Evolutionary conservation across 148 eudicot genomes (phyloP), one percentile per base, ranked within the genome.

Genomic region (Rhododendron vialii): DNA sequence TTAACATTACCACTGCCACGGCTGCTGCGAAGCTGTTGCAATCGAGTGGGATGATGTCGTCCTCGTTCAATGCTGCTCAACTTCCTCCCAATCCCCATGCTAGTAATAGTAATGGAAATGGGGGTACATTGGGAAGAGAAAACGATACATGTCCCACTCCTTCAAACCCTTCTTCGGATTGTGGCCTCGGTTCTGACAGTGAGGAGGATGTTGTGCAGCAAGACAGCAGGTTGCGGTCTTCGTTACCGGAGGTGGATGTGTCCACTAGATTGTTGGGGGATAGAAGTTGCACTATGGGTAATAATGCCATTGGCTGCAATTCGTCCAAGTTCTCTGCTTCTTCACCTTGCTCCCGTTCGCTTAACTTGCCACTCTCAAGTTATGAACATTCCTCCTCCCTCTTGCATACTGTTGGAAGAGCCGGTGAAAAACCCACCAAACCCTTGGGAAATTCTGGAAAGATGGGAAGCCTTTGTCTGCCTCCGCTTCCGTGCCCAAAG

Each of bases 1-100:
- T 28, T 80, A 35, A 47, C 18, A 33, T 7, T 48, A 47, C 50
- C 45, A 41, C 65, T 18, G 45, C 89, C n/a, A 87, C 91, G 3
- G 93, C 92, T 1, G 98, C 98, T 10, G 88, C 93, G 12, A 93
- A 91, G 89, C 86, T 94, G 36, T 59, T 93, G 77, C 98, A 90
- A 9, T 88, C 87, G 17, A 89, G 73, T 78, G 94, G 88, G 75
- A 76, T 88, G 80, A 80, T 88, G 80, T 79, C 89, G 28, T 53
- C 73, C 9, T 50, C 90, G 10, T 71, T 71, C 5, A 14, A 30
- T 71, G 76, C 76, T 84, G 65, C 75, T 48, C 82, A 75, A 55
- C 50, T 67, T 67, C 35, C 78, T 26, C 36, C 85, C 36, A 59
- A n/a, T 69, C 85, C 82, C 35, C 47, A 35, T 26, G 83, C 35